Evolutionary conservation across 768 basidiomycete genomes (phyloP).

Genomic region (Imleria badia): DNA sequence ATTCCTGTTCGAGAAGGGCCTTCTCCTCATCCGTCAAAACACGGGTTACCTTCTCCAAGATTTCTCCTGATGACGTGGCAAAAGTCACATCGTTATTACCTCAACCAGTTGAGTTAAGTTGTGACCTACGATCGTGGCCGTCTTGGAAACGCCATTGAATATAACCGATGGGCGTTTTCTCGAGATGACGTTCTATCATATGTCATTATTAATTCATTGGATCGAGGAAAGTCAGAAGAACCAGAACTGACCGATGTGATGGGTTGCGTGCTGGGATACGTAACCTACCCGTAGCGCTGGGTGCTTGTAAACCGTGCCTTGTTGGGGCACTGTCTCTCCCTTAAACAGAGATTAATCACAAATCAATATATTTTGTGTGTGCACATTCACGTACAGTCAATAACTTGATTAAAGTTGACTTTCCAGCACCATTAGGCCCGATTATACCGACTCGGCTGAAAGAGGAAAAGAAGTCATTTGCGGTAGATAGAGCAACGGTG

Average conservation of each 20-base stretch:
- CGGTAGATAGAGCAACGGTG: slow-evolving; percentile 15
- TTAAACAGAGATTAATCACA: slow-evolving; percentile 30
- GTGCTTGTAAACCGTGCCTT: slow-evolving; percentile 92
- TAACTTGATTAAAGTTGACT: slow-evolving; percentile 94
- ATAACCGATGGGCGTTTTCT: slow-evolving; percentile 95
- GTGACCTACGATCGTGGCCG: slow-evolving; percentile 84
- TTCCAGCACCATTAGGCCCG: slow-evolving; percentile 94
- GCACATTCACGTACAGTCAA: slow-evolving; percentile 59
- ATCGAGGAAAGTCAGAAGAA: slow-evolving; percentile 13
- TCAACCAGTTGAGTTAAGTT: slow-evolving; percentile 12
- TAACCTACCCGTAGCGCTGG: slow-evolving; percentile 93
- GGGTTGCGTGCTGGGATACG: slow-evolving; percentile 97
- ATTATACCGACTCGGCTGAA: slow-evolving; percentile 85
- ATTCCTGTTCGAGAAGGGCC: slow-evolving; percentile 74
- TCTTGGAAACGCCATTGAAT: slow-evolving; percentile 99
- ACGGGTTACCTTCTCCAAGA: slow-evolving; percentile 89
- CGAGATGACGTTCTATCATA: slow-evolving; percentile 77
- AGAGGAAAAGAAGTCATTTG: slow-evolving; percentile 24
- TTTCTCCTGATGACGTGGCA: slow-evolving; percentile 57
- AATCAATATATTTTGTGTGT: slow-evolving; percentile 1
- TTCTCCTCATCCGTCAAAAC: slow-evolving; percentile 88
- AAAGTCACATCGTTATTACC: slow-evolving; percentile 6
- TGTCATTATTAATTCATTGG: slow-evolving; percentile 22
- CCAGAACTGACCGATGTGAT: slow-evolving; percentile 73
- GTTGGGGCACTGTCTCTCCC: slow-evolving; percentile 92